Conservation (phyloP, 345 rosid genomes). For the Lagerstroemia speciosa region DNA sequence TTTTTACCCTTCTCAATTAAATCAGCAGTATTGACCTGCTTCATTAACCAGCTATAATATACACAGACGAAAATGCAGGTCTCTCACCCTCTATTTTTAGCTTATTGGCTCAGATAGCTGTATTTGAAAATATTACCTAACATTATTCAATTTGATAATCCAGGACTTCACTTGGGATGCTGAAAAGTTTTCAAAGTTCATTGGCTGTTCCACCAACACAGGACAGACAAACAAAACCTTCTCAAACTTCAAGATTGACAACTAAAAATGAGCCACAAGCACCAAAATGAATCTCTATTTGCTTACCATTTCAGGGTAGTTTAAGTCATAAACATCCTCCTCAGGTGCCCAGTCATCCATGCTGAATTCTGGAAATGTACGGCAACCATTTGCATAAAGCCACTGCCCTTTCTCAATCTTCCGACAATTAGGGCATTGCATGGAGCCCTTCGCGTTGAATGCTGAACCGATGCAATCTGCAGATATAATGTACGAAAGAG, state of each 20-base stretch:
- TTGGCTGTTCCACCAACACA: not conserved
- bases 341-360: constrained; percentile 90
- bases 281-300: not conserved
- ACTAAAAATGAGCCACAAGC: not conserved
- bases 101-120: not conserved
- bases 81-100: not conserved
- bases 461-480: constrained; percentile 99
- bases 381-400: constrained; percentile 82
- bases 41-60: not conserved
- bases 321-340: constrained; percentile 74
- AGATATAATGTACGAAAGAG: constrained; percentile 1
- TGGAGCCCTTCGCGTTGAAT: constrained; percentile 87
- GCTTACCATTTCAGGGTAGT: constrained; percentile 79
- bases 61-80: not conserved
- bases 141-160: not conserved
- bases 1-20: not conserved
- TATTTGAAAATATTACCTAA: not conserved
- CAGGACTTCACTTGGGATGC: not conserved
- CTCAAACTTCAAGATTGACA: not conserved
- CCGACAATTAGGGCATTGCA: constrained; percentile 99
- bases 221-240: not conserved
- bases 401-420: constrained; percentile 97
- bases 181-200: not conserved
- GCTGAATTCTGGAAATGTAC: constrained; percentile 65
- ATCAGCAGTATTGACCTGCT: not conserved